phyloP scores from a whole-genome alignment of 2,329 filamentous ascomycete genomes.

The Trematosphaeria pertusa region DNA sequence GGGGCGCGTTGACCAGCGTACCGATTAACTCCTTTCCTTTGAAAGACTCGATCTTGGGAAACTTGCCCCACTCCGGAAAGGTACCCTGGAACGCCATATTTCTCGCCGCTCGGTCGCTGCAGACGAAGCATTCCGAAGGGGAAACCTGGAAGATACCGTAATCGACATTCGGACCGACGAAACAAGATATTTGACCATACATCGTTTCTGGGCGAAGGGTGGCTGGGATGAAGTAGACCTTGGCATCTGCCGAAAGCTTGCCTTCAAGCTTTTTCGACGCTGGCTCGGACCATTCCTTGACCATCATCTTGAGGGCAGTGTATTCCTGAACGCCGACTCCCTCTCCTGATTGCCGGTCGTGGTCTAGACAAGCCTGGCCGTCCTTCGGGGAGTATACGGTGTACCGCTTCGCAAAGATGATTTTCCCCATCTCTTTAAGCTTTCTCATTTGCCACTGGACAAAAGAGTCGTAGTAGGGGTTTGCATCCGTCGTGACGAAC shows the following conservation, averaged over 20 bases:
- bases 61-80: conserved; percentile 77
- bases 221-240: conserved; percentile 88
- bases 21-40: conserved; percentile 82
- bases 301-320: conserved; percentile 87
- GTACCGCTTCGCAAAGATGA: conserved; percentile 91
- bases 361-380: conserved; percentile 85
- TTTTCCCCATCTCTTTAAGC: conserved; percentile 86
- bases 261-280: conserved; percentile 74
- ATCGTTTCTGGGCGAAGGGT: conserved; percentile 96
- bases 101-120: conserved; percentile 81
- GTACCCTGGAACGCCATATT: conserved; percentile 97
- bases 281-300: conserved; percentile 84
- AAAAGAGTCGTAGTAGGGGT: conserved; percentile 96
- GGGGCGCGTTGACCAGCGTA: conserved; percentile 85
- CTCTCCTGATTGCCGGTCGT: conserved; percentile 82
- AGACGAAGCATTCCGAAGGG: conserved; percentile 76
- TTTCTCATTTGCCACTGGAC: conserved; percentile 97
- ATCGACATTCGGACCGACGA: conserved; percentile 86
- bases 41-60: conserved; percentile 77
- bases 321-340: conserved; percentile 90
- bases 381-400: conserved; percentile 91
- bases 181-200: conserved; percentile 97
- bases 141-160: conserved; percentile 85
- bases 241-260: conserved; percentile 79
- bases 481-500: conserved; percentile 94